Percentiles rank a stretch among this genome's conserved stretches.
phyloP scores from a whole-genome alignment of 1,139 yeast genomes.

The Geotrichum citri-aurantii region DNA sequence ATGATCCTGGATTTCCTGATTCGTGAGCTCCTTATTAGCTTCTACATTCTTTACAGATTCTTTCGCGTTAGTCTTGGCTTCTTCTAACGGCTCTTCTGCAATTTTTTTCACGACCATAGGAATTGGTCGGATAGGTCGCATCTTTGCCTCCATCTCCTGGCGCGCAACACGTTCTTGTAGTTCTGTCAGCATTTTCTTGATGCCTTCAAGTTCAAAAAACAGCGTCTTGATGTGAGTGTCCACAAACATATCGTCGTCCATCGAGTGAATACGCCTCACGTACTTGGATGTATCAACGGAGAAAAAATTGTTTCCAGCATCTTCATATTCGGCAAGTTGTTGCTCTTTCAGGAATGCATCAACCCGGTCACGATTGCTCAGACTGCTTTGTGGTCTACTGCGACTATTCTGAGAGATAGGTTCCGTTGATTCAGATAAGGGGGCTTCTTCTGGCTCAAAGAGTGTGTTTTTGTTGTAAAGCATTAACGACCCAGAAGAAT shows the following conservation, averaged over 20 bases:
- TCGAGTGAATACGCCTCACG: neutral
- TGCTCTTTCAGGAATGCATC: neutral
- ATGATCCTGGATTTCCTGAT: constrained; percentile 1
- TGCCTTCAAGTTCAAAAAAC: constrained; percentile 10
- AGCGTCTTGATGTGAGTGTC: constrained; percentile 1
- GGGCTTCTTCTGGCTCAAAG: neutral
- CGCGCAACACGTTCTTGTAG: constrained; percentile 5
- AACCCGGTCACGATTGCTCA: neutral
- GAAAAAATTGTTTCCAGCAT: neutral
- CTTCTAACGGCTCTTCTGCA: neutral
- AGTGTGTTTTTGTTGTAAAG: neutral
- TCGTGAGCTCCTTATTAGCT: neutral
- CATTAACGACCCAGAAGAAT: constrained; percentile 10
- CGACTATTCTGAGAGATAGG: neutral
- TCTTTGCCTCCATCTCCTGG: neutral
- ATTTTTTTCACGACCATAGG: neutral
- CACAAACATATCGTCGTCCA: neutral
- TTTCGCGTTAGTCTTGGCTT: neutral
- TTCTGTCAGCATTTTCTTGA: constrained; percentile 8
- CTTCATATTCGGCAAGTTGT: neutral
- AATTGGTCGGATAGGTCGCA: neutral
- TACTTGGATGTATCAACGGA: neutral
- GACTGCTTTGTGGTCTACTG: neutral
- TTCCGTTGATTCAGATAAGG: neutral
- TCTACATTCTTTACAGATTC: neutral